Percentiles rank a stretch among this genome's conserved stretches.
Conservation (phyloP, 2,329 filamentous ascomycete genomes). For the Aspergillus fijiensis region DNA sequence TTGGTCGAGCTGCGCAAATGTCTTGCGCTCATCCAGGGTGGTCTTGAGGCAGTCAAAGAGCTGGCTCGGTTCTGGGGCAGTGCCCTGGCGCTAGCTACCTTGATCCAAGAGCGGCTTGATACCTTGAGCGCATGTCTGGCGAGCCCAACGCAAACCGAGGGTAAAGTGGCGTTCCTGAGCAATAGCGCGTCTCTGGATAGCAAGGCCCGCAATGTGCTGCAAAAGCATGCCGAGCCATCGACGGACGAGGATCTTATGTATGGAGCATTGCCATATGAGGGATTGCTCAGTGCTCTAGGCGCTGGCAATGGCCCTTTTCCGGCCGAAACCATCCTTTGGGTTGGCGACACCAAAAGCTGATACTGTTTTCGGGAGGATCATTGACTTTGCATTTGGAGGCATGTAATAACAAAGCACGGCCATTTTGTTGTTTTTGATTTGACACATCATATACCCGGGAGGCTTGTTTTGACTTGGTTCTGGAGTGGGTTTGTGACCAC, state of each 20-base stretch:
- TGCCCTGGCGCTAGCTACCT: slow-evolving; percentile 52
- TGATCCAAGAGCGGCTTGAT: slow-evolving; percentile 50
- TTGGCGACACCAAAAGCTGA: slow-evolving; percentile 20
- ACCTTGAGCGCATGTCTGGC: slow-evolving; percentile 42
- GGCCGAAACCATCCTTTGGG: slow-evolving; percentile 29
- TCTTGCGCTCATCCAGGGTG: slow-evolving; percentile 56
- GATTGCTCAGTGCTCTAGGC: slow-evolving; percentile 33
- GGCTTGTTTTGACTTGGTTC: slow-evolving; percentile 3
- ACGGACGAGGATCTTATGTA: slow-evolving; percentile 47
- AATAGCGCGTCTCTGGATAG: slow-evolving; percentile 40
- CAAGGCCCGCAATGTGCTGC: slow-evolving; percentile 31
- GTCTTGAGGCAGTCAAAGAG: slow-evolving; percentile 56
- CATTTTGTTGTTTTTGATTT: slow-evolving; percentile 1
- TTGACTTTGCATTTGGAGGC: background rate
- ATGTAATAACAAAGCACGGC: background rate
- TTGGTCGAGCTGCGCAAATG: slow-evolving; percentile 53
- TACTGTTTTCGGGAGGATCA: background rate
- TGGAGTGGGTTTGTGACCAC: background rate
- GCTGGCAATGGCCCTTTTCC: slow-evolving; percentile 26
- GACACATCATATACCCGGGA: slow-evolving; percentile 5
- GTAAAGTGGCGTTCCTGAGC: slow-evolving; percentile 40
- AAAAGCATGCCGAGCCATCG: slow-evolving; percentile 19
- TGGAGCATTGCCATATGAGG: slow-evolving; percentile 29
- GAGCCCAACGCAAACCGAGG: slow-evolving; percentile 33
- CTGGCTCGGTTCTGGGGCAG: slow-evolving; percentile 62